Percentiles rank a stretch among this genome's conserved stretches.
Conservation (phyloP, 2,329 filamentous ascomycete species). For the Zymoseptoria pseudotritici region DNA sequence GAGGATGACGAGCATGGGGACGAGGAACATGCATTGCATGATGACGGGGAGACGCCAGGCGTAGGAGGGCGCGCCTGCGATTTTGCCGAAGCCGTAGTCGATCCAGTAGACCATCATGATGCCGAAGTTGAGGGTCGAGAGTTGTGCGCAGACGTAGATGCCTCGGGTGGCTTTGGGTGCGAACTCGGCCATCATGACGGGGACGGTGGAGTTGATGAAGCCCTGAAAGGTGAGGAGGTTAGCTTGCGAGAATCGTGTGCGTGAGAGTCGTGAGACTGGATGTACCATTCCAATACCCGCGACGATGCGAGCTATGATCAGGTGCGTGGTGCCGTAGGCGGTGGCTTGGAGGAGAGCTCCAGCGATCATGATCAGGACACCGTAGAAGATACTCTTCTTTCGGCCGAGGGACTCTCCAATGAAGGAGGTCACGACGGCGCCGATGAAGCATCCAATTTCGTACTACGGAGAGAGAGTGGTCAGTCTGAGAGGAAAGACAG, state of each 20-base stretch:
- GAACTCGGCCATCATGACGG: slow-evolving; percentile 40
- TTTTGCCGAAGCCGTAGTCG: slow-evolving; percentile 36
- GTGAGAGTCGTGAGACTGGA: too few relatives aligned
- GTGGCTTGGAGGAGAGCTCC: slow-evolving; percentile 39
- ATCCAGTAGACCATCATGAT: slow-evolving; percentile 43
- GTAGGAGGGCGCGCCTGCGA: slow-evolving; percentile 23
- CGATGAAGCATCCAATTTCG: slow-evolving; percentile 38
- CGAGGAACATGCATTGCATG: slow-evolving; percentile 36
- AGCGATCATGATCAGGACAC: slow-evolving; percentile 37
- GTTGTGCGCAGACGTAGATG: slow-evolving; percentile 40
- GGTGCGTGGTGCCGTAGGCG: slow-evolving; percentile 33
- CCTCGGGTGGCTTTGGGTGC: slow-evolving; percentile 26
- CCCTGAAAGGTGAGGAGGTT: slow-evolving; percentile 16
- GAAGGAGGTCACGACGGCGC: slow-evolving; percentile 33
- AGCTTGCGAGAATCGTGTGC: background rate
- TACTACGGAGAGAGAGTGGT: slow-evolving; percentile 3
- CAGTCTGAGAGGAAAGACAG: background rate
- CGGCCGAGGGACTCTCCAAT: slow-evolving; percentile 42
- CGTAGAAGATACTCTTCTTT: slow-evolving; percentile 36
- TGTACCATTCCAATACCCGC: slow-evolving; percentile 34
- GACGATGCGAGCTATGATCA: slow-evolving; percentile 40
- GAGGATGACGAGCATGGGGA: slow-evolving; percentile 35
- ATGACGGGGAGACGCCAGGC: slow-evolving; percentile 39
- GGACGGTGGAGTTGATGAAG: slow-evolving; percentile 39
- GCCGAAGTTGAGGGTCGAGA: slow-evolving; percentile 43